Conservation (phyloP, 1,139 yeast genomes). For the Geotrichum klebahnii region DNA sequence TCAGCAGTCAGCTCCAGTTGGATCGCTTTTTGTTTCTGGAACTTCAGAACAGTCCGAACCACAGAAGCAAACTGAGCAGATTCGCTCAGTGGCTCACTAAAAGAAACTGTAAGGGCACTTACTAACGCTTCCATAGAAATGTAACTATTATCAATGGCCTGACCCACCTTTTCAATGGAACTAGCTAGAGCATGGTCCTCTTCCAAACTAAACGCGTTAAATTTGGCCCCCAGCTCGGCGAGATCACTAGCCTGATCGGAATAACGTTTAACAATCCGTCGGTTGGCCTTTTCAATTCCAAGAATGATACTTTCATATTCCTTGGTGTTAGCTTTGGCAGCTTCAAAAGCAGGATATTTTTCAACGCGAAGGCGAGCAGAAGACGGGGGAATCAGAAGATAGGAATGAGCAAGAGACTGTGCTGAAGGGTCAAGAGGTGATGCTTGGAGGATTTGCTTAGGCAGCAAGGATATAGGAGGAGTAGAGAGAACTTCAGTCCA, state of each 20-base stretch:
- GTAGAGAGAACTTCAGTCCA: slow-evolving; percentile 57
- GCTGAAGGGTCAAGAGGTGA: slow-evolving; percentile 55
- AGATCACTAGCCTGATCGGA: slow-evolving; percentile 68
- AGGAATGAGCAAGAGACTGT: slow-evolving; percentile 55
- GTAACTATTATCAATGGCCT: slow-evolving; percentile 69
- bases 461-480: slow-evolving; percentile 56
- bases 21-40: slow-evolving; percentile 62
- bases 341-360: slow-evolving; percentile 42
- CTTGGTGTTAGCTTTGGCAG: slow-evolving; percentile 48
- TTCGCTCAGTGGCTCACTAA: slow-evolving; percentile 81
- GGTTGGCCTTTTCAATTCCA: slow-evolving; percentile 64
- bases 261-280: slow-evolving; percentile 57
- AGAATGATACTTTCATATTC: slow-evolving; percentile 56
- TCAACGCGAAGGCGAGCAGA: slow-evolving; percentile 37
- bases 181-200: slow-evolving; percentile 48
- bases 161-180: slow-evolving; percentile 71
- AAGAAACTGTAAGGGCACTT: slow-evolving; percentile 63
- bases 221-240: slow-evolving; percentile 64
- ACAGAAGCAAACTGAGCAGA: slow-evolving; percentile 71
- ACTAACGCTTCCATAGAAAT: slow-evolving; percentile 64
- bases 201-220: slow-evolving; percentile 69
- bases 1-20: slow-evolving; percentile 61
- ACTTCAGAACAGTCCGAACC: slow-evolving; percentile 65
- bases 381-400: slow-evolving; percentile 60
- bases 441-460: slow-evolving; percentile 51